Base-by-base conservation (phyloP, 2,329 filamentous ascomycete genomes). In the Chalara sp. region DNA sequence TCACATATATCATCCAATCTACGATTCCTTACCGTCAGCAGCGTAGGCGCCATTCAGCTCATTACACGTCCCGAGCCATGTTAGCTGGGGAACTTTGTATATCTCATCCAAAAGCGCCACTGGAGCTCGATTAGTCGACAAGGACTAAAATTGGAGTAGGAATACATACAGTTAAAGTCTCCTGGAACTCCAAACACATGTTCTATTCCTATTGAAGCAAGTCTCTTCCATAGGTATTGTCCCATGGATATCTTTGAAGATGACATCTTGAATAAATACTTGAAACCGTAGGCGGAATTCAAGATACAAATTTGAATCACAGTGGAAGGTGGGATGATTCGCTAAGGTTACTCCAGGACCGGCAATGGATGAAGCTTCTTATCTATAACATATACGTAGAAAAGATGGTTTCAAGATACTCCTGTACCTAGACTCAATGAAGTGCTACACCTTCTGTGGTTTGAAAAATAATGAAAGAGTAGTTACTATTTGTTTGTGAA, bases 61-160 rank as follows among this genome's bases (percentile, higher is more conserved):
- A 50, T 68, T 68, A 44, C 63, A 61, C 40, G 63, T 62, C 47
- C 65, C 65, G 21, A 67, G 52, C 67, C 68, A 71, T 21, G 54
- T 58, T n/a, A 72, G 52, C 4, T 66, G 66, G 3, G 63, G 59
- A 28, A 68, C 72, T 31, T 76, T 71, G 32, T 76, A 72, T 39
- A 87, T 68, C 63, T 84, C 83, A 66, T 87, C 84, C 37, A 87
- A 72, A 6, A 82, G 74, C 8, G 78, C 73, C 44, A 88, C 56
- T 59, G 30, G 13, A 21, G n/a, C 21, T 21, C 8, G 33, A 21
- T 31, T 28, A 21, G 12, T 5, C 6, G 12, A 6, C 32, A 39
- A 47, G n/a, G 11, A 40, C 7, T 12, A 42, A 28, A 30, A 32
- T 33, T 11, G 12, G 42, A 39, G 8, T 10, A 10, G n/a, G 35